Conservation (phyloP, 257 asterid genomes). For the Solanum pinnatisectum region DNA sequence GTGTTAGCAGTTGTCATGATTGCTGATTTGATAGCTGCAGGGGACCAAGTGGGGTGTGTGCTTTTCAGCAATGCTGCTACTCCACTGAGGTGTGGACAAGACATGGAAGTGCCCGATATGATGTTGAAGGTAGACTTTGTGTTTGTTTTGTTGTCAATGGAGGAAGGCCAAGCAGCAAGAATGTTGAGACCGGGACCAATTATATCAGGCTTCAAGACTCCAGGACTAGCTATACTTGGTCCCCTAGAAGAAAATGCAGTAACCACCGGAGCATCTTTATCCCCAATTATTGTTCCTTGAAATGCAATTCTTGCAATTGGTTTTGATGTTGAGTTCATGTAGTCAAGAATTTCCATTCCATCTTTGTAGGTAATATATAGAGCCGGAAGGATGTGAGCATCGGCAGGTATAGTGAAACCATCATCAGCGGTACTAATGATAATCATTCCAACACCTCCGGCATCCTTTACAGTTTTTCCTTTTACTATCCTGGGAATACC, state of each 20-base stretch:
- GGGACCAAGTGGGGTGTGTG: neutral
- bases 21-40: slow-evolving; percentile 45
- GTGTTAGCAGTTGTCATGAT: slow-evolving; percentile 45
- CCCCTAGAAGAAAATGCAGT: neutral
- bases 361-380: neutral
- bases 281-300: neutral
- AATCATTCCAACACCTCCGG: neutral
- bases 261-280: neutral
- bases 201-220: neutral
- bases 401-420: neutral
- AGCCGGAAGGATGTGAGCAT: neutral
- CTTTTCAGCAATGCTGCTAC: neutral
- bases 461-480: neutral
- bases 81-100: neutral
- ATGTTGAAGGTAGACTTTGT: neutral
- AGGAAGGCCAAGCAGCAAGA: neutral
- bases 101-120: neutral
- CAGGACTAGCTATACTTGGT: neutral
- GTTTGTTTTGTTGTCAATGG: neutral
- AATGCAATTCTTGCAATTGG: neutral
- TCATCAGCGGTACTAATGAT: neutral
- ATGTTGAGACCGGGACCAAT: neutral
- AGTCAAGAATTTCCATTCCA: neutral
- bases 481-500: neutral
- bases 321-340: neutral